Percentiles rank a stretch among this genome's conserved stretches.
These are phyloP conservation scores for Acanthamoeba culbertsoni DNA, from an alignment of 208 protist genomes.

Conservation along the genomic window DNA sequence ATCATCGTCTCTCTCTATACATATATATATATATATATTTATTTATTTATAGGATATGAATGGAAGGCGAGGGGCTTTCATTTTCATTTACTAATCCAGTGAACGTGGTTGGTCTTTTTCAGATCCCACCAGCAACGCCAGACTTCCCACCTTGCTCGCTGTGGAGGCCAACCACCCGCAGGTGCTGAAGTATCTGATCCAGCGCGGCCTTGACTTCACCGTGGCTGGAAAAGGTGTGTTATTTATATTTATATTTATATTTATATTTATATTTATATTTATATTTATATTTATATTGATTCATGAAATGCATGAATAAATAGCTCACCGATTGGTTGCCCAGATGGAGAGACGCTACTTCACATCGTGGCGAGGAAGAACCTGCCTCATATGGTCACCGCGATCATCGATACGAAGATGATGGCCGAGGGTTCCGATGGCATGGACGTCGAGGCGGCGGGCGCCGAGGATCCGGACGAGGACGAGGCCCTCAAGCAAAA, in stretches of 20 bases:
- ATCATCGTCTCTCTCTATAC: too few species aligned
- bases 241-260: too few species aligned
- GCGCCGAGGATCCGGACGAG: not conserved
- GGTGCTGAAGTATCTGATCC: not conserved
- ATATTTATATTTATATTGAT: too few species aligned
- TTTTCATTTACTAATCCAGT: too few species aligned
- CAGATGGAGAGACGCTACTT: not conserved
- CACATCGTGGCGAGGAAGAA: not conserved
- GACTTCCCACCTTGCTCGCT: not conserved
- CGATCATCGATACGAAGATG: not conserved
- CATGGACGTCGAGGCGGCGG: not conserved
- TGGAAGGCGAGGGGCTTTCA: too few species aligned
- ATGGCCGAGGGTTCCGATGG: not conserved
- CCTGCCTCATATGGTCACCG: not conserved
- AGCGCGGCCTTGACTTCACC: not conserved
- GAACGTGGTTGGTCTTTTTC: too few species aligned
- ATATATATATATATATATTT: too few species aligned
- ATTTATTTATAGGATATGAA: too few species aligned
- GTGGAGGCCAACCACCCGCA: not conserved
- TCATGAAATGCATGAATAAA: too few species aligned
- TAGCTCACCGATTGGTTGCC: too few species aligned
- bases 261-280: too few species aligned
- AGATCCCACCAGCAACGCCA: not conserved
- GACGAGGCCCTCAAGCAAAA: not conserved
- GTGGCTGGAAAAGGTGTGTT: not conserved